Evolutionary conservation across 176 grass and related monocot species (phyloP).

Genomic region (Lolium perenne): DNA sequence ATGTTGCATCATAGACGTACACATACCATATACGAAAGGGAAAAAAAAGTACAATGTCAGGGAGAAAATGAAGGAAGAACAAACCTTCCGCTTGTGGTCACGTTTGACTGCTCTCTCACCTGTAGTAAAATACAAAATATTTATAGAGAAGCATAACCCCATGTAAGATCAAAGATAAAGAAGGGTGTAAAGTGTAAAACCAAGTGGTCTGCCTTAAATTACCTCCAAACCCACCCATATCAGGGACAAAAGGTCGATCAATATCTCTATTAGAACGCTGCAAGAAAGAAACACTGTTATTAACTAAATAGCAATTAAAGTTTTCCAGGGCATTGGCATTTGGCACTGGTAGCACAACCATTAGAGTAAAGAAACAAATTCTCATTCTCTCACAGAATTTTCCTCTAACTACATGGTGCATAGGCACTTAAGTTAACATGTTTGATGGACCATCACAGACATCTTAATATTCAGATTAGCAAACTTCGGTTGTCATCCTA

Average conservation of each 20-base stretch:
- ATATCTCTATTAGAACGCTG: slow-evolving; percentile 89
- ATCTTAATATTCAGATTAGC: slow-evolving; percentile 4
- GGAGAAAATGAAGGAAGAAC: slow-evolving; percentile 34
- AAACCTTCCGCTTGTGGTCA: slow-evolving; percentile 97
- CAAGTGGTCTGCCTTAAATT: slow-evolving; percentile 38
- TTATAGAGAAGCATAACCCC: slow-evolving; percentile 11
- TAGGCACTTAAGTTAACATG: not conserved
- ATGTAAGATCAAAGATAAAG: not conserved
- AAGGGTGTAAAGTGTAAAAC: not conserved
- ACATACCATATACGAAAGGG: slow-evolving; percentile 19
- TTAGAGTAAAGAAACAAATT: not conserved
- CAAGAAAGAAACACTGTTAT: slow-evolving; percentile 32
- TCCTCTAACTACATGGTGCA: not conserved
- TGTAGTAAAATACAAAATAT: slow-evolving; percentile 48
- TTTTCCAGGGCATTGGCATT: slow-evolving; percentile 15
- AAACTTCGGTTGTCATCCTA: not conserved
- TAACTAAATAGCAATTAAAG: slow-evolving; percentile 32
- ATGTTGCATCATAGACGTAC: not conserved
- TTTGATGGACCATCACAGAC: not conserved
- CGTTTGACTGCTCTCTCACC: slow-evolving; percentile 85
- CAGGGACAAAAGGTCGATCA: slow-evolving; percentile 69
- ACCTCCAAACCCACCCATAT: slow-evolving; percentile 86
- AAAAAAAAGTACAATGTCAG: slow-evolving; percentile 13
- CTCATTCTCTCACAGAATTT: slow-evolving; percentile 2
- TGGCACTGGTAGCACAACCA: slow-evolving; percentile 17